Percentiles rank a stretch among this genome's conserved stretches.
Conservation (phyloP, 768 basidiomycete genomes). For the Kondoa malvinella region DNA sequence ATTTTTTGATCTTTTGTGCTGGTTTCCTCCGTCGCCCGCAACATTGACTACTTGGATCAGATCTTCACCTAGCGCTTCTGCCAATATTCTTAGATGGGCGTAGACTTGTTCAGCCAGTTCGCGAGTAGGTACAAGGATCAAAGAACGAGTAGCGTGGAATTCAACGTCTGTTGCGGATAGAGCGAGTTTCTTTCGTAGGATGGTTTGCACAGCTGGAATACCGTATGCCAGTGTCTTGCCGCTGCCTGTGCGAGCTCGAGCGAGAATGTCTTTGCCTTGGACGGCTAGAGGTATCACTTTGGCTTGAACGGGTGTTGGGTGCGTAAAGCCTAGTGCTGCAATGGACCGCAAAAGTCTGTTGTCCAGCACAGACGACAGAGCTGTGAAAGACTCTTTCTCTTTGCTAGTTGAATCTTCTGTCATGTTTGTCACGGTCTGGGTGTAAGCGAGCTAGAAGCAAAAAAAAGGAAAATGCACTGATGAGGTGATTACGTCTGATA, state of each 20-base stretch:
- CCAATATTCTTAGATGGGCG: slow-evolving; percentile 46
- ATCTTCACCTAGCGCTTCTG: slow-evolving; percentile 53
- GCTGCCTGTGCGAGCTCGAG: slow-evolving; percentile 86
- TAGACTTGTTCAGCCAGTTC: slow-evolving; percentile 86
- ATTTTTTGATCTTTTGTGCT: slow-evolving; percentile 21
- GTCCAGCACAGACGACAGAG: slow-evolving; percentile 65
- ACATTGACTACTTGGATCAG: slow-evolving; percentile 51
- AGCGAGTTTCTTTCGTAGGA: slow-evolving; percentile 36
- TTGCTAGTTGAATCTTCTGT: not conserved
- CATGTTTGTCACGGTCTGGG: not conserved
- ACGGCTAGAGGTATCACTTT: slow-evolving; percentile 85
- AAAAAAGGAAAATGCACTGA: not conserved
- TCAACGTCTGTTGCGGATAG: slow-evolving; percentile 11
- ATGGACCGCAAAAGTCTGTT: slow-evolving; percentile 69
- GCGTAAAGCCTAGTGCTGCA: slow-evolving; percentile 72
- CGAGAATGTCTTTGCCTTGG: slow-evolving; percentile 73
- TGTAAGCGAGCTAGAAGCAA: not conserved
- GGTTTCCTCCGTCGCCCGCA: slow-evolving; percentile 51
- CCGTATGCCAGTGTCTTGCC: slow-evolving; percentile 97
- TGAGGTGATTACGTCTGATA: not conserved
- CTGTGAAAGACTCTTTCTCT: slow-evolving; percentile 29
- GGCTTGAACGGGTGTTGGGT: slow-evolving; percentile 77
- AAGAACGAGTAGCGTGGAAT: slow-evolving; percentile 3
- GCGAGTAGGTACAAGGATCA: slow-evolving; percentile 73
- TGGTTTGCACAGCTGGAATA: slow-evolving; percentile 74